Evolutionary conservation across 768 basidiomycete species (phyloP), one percentile per base, ranked within the genome.

Genomic region (Lactarius psammicola): DNA sequence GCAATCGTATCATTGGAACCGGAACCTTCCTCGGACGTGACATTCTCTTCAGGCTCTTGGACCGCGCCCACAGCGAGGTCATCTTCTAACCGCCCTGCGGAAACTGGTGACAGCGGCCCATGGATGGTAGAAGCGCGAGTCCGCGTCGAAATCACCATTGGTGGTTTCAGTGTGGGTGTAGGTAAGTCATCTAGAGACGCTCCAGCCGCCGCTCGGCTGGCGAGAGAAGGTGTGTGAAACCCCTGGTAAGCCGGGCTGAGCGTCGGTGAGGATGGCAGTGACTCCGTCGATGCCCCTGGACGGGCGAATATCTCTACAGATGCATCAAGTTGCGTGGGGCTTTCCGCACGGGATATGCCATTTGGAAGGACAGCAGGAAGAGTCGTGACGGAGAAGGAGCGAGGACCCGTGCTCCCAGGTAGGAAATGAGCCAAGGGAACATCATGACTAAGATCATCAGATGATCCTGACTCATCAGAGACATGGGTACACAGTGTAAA

Each of bases 241-340:
- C 56, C 46, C n/a, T 74, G 74, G 40, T 76, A 74, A 40, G 72
- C 63, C 4, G 83, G 82, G 17, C 56, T 40, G 57, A 60, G 26
- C n/a, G 59, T 20, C 23, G 76, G 74, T 33, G 76, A 73, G 13
- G 73, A 70, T 13, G 82, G 82, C 11, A 90, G 78, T 66, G 85
- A 85, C 78, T 92, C 90, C 8, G 92, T 93, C 15, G 88, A 90
- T 59, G 84, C 81, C 13, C 83, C 87, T 18, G 94, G 90, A 56
- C 93, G 84, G 28, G 86, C 89, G 75, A 94, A 87, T 20, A 79
- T 80, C 70, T 89, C 77, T 42, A 95, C 93, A 18, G 88, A 89
- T 8, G 85, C 86, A 72, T 92, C 89, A 82, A 87, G 84, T 18
- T 71, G 81, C 18, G 72, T 68, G 2, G 82, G 80, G 64, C 82